Percentiles rank a stretch among this genome's conserved stretches.
Evolutionary conservation across 2,329 filamentous ascomycete species (phyloP).

Genomic region (Penicillium sp.): DNA sequence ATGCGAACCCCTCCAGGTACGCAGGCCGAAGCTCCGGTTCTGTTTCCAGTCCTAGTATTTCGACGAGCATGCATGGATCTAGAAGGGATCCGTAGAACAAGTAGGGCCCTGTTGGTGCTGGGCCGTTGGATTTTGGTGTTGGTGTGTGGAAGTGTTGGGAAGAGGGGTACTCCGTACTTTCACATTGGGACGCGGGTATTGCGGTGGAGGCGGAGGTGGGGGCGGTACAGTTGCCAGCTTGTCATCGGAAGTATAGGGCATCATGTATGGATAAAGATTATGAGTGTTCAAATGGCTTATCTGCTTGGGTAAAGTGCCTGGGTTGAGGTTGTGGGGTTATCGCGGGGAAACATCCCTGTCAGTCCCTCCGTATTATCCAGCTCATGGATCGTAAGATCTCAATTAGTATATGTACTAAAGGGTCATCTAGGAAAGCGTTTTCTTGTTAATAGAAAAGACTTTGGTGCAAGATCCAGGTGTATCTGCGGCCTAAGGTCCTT

Average conservation of each 20-base stretch:
- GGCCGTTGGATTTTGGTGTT: background rate
- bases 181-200: conserved; percentile 1
- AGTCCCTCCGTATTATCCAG: background rate
- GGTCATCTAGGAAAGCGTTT: background rate
- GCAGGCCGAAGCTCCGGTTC: conserved; percentile 14
- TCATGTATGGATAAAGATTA: background rate
- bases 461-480: background rate
- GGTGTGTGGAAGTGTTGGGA: background rate
- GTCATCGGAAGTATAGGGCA: background rate
- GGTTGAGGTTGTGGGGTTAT: background rate
- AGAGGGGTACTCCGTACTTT: conserved; percentile 6
- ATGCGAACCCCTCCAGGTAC: conserved; percentile 16
- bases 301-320: background rate
- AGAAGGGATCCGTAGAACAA: conserved; percentile 36
- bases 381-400: background rate
- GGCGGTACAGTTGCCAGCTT: background rate
- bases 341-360: background rate
- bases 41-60: conserved; percentile 16
- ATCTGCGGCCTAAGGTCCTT: background rate
- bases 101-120: conserved; percentile 17
- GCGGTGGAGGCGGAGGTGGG: conserved; percentile 6
- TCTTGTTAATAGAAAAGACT: background rate
- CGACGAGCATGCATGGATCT: conserved; percentile 20
- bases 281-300: background rate
- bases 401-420: background rate